Evolutionary conservation across 345 rosid genomes (phyloP).

Genomic region (Capsella bursapastoris): DNA sequence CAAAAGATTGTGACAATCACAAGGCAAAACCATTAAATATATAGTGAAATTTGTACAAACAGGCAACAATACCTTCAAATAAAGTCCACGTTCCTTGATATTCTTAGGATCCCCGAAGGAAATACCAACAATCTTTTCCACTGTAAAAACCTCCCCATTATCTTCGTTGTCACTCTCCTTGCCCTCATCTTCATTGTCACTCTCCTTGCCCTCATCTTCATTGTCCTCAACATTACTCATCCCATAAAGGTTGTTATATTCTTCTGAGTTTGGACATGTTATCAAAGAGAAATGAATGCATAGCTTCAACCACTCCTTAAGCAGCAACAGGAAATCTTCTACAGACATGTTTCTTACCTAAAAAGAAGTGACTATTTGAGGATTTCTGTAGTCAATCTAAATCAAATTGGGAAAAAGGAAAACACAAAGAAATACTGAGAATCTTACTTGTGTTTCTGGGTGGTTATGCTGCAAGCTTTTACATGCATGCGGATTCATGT

Average conservation of each 20-base stretch:
- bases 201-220: slow-evolving; percentile 42
- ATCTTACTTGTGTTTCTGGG: slow-evolving; percentile 59
- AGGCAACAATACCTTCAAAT: slow-evolving; percentile 56
- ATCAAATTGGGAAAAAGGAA: neutral
- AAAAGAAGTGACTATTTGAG: neutral
- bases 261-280: slow-evolving; percentile 31
- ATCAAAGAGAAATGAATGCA: slow-evolving; percentile 56
- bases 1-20: neutral
- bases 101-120: slow-evolving; percentile 60
- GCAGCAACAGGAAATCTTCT: slow-evolving; percentile 58
- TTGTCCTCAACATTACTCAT: slow-evolving; percentile 28
- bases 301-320: slow-evolving; percentile 66
- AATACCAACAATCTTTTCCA: slow-evolving; percentile 54
- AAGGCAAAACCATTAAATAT: neutral
- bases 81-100: slow-evolving; percentile 43
- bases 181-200: slow-evolving; percentile 29
- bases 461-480: slow-evolving; percentile 65
- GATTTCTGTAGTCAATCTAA: neutral
- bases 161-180: slow-evolving; percentile 39
- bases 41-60: neutral
- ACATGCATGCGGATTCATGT: slow-evolving; percentile 61
- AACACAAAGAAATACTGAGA: neutral
- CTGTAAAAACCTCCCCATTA: slow-evolving; percentile 59
- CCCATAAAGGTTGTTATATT: slow-evolving; percentile 37
- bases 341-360: slow-evolving; percentile 76